Conservation (phyloP, 208 protist species). For the Polymyxa betae region DNA sequence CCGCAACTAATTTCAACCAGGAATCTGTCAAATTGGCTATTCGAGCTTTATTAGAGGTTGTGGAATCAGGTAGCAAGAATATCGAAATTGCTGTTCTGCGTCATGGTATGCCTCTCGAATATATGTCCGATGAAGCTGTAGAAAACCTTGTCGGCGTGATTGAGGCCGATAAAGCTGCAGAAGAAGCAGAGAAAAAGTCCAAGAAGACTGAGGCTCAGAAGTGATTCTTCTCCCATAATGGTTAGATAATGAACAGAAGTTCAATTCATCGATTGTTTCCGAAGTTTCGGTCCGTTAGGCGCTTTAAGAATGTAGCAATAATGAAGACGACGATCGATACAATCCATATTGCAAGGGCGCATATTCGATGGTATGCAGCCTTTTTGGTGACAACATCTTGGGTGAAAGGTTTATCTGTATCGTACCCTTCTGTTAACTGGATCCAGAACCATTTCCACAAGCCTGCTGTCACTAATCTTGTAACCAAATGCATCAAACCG, state of each 20-base stretch:
- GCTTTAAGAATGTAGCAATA: background rate
- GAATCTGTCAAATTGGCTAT: conserved; percentile 91
- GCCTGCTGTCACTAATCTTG: background rate
- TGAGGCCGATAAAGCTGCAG: conserved; percentile 74
- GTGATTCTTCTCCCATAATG: background rate
- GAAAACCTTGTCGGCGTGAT: conserved; percentile 71
- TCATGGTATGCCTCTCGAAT: conserved; percentile 57
- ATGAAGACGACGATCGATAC: background rate
- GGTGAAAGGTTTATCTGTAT: conserved; percentile 11
- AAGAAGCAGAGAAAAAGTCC: conserved; percentile 63
- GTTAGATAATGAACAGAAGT: no score
- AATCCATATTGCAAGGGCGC: background rate
- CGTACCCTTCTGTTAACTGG: conserved; percentile 19
- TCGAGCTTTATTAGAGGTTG: conserved; percentile 94
- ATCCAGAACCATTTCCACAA: conserved; percentile 12
- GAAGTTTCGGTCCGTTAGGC: background rate
- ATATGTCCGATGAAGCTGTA: conserved; percentile 71
- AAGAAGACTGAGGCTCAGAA: conserved; percentile 49
- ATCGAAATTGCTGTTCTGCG: conserved; percentile 78
- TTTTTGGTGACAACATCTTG: background rate
- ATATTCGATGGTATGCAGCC: background rate
- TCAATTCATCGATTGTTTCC: no score
- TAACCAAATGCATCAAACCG: background rate
- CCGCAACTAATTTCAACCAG: background rate
- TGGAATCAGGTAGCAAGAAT: conserved; percentile 84